These are phyloP conservation scores for Tothia fuscella DNA, from an alignment of 2,329 filamentous ascomycete genomes.

Conservation along the genomic window DNA sequence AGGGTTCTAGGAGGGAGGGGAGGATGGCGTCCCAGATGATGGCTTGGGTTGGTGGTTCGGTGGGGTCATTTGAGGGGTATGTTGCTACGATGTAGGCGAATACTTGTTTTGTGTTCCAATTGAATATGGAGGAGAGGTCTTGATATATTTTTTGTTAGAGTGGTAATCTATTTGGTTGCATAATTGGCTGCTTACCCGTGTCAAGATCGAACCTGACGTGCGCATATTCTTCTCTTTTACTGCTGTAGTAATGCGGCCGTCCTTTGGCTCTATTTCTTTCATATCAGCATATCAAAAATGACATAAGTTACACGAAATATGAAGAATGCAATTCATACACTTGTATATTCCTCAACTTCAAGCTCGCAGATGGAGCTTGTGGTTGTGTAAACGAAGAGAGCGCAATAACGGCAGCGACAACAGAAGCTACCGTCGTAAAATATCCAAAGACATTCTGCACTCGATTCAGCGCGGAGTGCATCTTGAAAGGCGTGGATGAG, in stretches of 20 bases:
- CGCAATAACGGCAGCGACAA: conserved; percentile 67
- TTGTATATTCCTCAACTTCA: conserved; percentile 66
- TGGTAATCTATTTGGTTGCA: conserved; percentile 10
- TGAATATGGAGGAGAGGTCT: conserved; percentile 87
- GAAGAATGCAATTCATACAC: conserved; percentile 52
- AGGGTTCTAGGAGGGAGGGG: conserved; percentile 52
- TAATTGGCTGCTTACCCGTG: conserved; percentile 38
- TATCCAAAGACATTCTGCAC: conserved; percentile 91
- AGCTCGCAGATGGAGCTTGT: conserved; percentile 52
- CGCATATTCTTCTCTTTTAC: conserved; percentile 90
- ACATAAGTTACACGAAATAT: neutral
- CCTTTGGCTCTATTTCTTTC: conserved; percentile 62
- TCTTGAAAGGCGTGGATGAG: conserved; percentile 37
- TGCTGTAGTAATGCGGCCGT: conserved; percentile 88
- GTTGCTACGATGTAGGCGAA: conserved; percentile 90
- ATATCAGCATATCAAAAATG: neutral
- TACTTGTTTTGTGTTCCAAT: conserved; percentile 98
- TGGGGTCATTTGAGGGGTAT: conserved; percentile 39
- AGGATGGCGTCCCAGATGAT: conserved; percentile 97
- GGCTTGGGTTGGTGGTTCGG: conserved; percentile 43
- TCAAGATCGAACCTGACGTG: conserved; percentile 88
- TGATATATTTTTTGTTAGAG: conserved; percentile 2
- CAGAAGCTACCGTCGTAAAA: conserved; percentile 89
- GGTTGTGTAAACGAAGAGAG: conserved; percentile 61
- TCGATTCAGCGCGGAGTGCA: conserved; percentile 81